Conservation (phyloP, 1,284 basidiomycete genomes). For the Sanghuangporus baumii region DNA sequence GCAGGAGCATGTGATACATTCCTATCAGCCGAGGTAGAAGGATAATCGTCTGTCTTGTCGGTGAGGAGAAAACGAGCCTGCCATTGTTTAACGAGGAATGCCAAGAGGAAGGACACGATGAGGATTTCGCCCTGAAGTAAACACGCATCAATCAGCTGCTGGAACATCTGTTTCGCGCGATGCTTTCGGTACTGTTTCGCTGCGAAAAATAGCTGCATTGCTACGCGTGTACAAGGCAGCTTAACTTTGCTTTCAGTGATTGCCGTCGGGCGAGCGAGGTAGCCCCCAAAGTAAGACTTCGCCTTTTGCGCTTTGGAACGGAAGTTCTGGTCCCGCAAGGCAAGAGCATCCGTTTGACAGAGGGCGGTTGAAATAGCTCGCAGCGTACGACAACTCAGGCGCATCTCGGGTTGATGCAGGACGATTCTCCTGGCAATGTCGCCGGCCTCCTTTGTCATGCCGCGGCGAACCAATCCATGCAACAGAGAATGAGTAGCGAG, state of each 20-base stretch:
- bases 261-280: constrained; percentile 15
- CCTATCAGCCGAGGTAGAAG: not conserved
- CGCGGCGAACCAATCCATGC: constrained; percentile 53
- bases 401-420: constrained; percentile 39
- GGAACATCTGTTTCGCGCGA: constrained; percentile 54
- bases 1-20: not conserved
- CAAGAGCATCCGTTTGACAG: not conserved
- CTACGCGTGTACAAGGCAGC: constrained; percentile 39
- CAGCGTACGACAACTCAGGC: constrained; percentile 32
- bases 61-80: constrained; percentile 31
- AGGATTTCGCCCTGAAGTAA: constrained; percentile 73
- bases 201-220: constrained; percentile 45
- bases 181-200: constrained; percentile 51
- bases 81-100: constrained; percentile 58
- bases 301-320: constrained; percentile 5
- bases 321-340: constrained; percentile 2
- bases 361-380: not conserved
- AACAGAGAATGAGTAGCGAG: constrained; percentile 57
- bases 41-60: not conserved
- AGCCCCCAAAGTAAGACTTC: constrained; percentile 9
- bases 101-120: constrained; percentile 63
- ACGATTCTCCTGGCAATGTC: constrained; percentile 47
- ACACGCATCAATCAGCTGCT: constrained; percentile 53
- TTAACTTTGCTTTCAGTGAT: constrained; percentile 26
- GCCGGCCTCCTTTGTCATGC: constrained; percentile 42